Base-by-base conservation (phyloP, 768 basidiomycete species). In the Phlebiopsis gigantea region DNA sequence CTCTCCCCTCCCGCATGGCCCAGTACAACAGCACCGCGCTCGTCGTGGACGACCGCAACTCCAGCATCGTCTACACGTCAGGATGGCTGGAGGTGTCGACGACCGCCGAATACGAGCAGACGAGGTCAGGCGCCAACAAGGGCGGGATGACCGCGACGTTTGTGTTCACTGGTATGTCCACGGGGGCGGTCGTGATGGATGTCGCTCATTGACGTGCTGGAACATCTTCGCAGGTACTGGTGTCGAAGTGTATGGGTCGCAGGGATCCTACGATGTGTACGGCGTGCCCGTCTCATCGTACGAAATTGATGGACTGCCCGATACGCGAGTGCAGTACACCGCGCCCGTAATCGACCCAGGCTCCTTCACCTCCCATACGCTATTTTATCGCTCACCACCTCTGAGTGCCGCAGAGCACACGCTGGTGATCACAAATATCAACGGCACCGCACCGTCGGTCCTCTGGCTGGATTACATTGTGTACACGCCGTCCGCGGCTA, bases 381-480 rank as follows among this genome's bases (percentile, higher is more conserved):
- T 56, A 4, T 53, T 60, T 22, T 60, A 55, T 30, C 55, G 48
- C 8, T 60, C 59, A 1, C 48, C 59, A 4, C 43, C 46, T 6
- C 50, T 60, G 15, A 15, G 30, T 7, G 2, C 52, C 2, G 53
- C 47, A 15, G 17, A 51, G 10, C 62, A 63, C 42, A 53, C 43
- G 22, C 54, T 63, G 1, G 54, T 58, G 14, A 61, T 63, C 34
- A 61, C 57, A 17, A 61, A 61, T 29, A 25, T 56, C 21, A 63
- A 63, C 41, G 56, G 60, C 7, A 58, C 61, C 7, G 34, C 24
- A 10, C 60, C 61, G 8, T 59, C 45, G 19, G 49, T 54, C 1
- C 56, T 30, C 46, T 61, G 60, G 62, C 53, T 63, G 17, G 62
- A 63, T 44, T 61, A 55, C 39, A 58, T 61, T 25, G 19, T 55